Conservation (phyloP, 2,329 filamentous ascomycete species). For the Claviceps pazoutovae region DNA sequence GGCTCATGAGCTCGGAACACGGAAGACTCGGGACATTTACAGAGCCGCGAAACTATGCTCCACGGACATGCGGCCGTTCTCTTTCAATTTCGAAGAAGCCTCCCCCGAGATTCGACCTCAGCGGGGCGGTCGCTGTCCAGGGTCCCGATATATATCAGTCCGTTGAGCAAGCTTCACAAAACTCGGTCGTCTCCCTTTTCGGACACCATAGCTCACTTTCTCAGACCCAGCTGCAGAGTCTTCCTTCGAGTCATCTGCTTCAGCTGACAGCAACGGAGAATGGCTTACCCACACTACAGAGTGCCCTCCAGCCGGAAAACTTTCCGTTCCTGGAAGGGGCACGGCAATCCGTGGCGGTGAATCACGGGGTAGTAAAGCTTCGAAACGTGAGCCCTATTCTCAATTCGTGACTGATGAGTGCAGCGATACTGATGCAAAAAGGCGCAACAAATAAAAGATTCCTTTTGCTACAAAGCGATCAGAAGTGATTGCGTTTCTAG, state of each 20-base stretch:
- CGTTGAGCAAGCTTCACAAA: neutral
- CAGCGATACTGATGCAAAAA: neutral
- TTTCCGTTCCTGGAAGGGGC: slow-evolving; percentile 34
- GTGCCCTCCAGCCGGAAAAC: slow-evolving; percentile 23
- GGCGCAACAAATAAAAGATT: slow-evolving; percentile 25
- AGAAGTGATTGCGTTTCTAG: slow-evolving; percentile 45
- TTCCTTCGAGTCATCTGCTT: slow-evolving; percentile 23
- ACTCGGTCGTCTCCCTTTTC: neutral
- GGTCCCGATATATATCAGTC: neutral
- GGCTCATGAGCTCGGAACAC: slow-evolving; percentile 6
- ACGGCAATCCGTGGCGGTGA: slow-evolving; percentile 15
- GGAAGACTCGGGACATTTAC: slow-evolving; percentile 14
- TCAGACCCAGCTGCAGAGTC: neutral
- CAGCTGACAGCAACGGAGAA: slow-evolving; percentile 19
- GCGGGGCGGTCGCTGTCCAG: neutral
- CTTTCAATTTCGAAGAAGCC: slow-evolving; percentile 12
- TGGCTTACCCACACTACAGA: slow-evolving; percentile 20
- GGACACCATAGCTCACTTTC: neutral
- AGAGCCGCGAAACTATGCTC: slow-evolving; percentile 29
- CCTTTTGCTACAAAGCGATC: slow-evolving; percentile 38
- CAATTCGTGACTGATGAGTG: no score
- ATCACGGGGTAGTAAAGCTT: slow-evolving; percentile 33
- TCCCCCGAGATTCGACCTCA: slow-evolving; percentile 25
- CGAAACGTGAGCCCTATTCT: slow-evolving; percentile 29
- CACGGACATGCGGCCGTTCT: slow-evolving; percentile 17